Conservation (phyloP, 805 yeast genomes). For the Debaryomyces castellii region DNA sequence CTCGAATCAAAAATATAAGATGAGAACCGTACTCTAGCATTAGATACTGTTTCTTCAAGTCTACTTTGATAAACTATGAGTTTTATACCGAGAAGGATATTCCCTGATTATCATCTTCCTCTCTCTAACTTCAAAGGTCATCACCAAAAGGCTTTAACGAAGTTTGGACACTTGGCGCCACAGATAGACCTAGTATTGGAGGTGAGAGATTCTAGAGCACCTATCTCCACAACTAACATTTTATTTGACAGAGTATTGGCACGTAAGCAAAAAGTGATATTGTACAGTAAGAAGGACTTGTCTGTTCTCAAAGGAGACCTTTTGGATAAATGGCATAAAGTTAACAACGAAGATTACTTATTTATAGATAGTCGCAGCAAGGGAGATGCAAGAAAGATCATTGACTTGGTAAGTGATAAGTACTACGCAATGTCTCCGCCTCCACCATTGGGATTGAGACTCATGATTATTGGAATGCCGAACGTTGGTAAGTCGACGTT, state of each 20-base stretch:
- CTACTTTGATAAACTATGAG: constrained; percentile 17
- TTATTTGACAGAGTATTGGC: constrained; percentile 68
- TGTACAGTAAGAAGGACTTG: constrained; percentile 77
- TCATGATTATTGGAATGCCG: constrained; percentile 91
- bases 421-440: constrained; percentile 57
- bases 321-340: constrained; percentile 33
- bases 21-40: background rate
- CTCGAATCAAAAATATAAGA: background rate
- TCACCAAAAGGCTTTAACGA: constrained; percentile 74
- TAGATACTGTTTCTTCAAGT: background rate
- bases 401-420: constrained; percentile 48
- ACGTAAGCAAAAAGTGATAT: constrained; percentile 54
- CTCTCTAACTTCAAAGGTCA: constrained; percentile 88
- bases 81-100: constrained; percentile 68
- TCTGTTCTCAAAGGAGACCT: constrained; percentile 42
- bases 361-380: constrained; percentile 58
- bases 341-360: constrained; percentile 32
- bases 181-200: constrained; percentile 82
- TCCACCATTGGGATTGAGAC: constrained; percentile 73
- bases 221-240: constrained; percentile 76
- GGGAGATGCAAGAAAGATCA: constrained; percentile 49
- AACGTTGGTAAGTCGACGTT: constrained; percentile 95
- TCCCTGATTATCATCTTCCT: constrained; percentile 70
- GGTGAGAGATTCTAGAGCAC: constrained; percentile 87
- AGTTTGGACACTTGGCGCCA: constrained; percentile 66